These are phyloP conservation scores for Aspergillus oerlinghausenensis DNA, from an alignment of 2,329 filamentous ascomycete species.

Conservation along the genomic window DNA sequence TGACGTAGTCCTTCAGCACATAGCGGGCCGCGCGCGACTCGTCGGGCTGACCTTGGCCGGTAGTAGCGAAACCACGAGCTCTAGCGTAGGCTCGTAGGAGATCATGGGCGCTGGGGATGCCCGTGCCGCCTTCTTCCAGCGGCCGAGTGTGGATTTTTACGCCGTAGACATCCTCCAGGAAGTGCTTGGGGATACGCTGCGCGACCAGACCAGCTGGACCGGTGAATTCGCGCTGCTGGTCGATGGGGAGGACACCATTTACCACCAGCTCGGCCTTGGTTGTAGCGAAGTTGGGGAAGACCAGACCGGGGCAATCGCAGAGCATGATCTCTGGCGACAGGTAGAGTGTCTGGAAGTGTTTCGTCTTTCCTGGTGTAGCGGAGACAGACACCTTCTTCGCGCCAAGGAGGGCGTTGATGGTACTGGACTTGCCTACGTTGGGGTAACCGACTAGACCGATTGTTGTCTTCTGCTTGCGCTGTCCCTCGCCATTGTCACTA, in stretches of 20 bases:
- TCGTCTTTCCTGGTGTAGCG: conserved; percentile 94
- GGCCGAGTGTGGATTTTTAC: conserved; percentile 80
- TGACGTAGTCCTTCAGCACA: conserved; percentile 95
- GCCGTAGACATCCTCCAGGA: conserved; percentile 89
- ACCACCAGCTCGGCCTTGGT: conserved; percentile 96
- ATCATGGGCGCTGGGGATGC: conserved; percentile 77
- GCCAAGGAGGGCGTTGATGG: conserved; percentile 97
- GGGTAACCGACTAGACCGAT: conserved; percentile 96
- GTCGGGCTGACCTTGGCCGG: conserved; percentile 84
- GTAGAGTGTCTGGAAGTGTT: conserved; percentile 98
- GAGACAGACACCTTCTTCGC: conserved; percentile 98
- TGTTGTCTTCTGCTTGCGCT: conserved; percentile 62
- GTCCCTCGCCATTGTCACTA: conserved; percentile 43
- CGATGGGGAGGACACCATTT: conserved; percentile 91
- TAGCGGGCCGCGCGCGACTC: conserved; percentile 86
- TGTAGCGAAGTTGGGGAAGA: conserved; percentile 95
- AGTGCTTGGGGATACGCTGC: conserved; percentile 76
- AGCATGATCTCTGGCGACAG: conserved; percentile 83
- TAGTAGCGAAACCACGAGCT: conserved; percentile 85
- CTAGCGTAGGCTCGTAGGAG: conserved; percentile 79
- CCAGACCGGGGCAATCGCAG: conserved; percentile 96
- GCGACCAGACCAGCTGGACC: conserved; percentile 81
- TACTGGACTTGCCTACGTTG: conserved; percentile 98
- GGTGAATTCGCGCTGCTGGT: conserved; percentile 89
- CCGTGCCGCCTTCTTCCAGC: conserved; percentile 87